Evolutionary conservation across 176 grass and related monocot genomes (phyloP).

Genomic region (Lolium multiflorum): DNA sequence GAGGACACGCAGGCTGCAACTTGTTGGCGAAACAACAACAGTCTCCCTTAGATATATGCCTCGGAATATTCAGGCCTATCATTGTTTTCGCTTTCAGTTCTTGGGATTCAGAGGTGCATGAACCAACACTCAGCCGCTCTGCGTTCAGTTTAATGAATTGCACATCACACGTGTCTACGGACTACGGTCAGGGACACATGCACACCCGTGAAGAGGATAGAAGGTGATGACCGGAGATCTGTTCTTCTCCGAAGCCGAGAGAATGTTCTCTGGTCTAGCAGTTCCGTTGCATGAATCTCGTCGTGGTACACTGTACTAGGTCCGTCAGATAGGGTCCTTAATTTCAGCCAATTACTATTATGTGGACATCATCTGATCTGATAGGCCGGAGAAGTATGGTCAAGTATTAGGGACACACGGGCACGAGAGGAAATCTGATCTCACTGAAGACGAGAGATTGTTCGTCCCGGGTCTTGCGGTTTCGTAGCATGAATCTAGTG

Average conservation of each 20-base stretch:
- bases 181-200: background rate
- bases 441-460: conserved; percentile 25
- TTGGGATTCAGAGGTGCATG: conserved; percentile 36
- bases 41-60: background rate
- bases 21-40: background rate
- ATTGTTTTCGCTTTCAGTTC: background rate
- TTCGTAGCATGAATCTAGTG: background rate
- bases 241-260: conserved; percentile 8
- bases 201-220: background rate
- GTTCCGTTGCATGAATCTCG: background rate
- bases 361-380: background rate
- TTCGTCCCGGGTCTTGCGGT: background rate
- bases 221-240: background rate
- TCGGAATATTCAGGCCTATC: background rate
- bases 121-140: background rate
- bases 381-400: background rate
- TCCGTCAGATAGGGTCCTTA: too few species aligned
- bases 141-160: background rate
- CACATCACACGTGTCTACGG: background rate
- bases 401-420: background rate
- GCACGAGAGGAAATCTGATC: conserved; percentile 20
- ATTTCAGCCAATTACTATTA: background rate
- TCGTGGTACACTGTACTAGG: background rate
- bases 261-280: background rate
- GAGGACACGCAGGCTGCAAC: background rate